These are phyloP conservation scores for Mycena chlorophos DNA, from an alignment of 768 basidiomycete genomes.

Conservation along the genomic window DNA sequence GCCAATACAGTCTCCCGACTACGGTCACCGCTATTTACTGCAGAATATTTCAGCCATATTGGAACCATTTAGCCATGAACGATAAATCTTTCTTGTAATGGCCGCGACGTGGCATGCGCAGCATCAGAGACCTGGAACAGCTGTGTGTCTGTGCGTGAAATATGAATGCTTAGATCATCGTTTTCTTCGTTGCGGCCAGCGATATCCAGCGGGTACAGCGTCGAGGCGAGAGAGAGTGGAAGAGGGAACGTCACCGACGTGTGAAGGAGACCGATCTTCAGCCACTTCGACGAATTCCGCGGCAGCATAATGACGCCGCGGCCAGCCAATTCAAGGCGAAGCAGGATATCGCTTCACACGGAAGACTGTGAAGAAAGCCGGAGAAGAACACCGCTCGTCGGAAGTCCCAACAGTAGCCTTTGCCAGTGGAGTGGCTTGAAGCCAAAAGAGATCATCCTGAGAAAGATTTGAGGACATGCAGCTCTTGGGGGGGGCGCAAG, in stretches of 20 bases:
- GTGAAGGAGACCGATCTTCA: neutral
- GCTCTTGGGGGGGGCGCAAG: neutral
- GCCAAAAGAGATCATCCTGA: conserved; percentile 9
- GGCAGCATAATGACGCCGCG: neutral
- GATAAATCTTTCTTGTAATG: conserved; percentile 8
- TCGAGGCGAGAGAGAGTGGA: neutral
- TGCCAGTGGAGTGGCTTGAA: conserved; percentile 12
- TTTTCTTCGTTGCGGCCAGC: conserved; percentile 20
- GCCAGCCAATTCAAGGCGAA: no score
- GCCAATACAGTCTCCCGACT: conserved; percentile 8
- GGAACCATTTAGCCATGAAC: no score
- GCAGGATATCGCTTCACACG: neutral
- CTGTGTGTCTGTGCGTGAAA: conserved; percentile 11
- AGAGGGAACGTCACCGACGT: neutral
- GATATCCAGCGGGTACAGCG: conserved; percentile 14
- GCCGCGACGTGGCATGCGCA: no score
- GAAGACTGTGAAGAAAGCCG: conserved; percentile 8
- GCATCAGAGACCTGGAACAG: conserved; percentile 8
- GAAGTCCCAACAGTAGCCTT: conserved; percentile 5
- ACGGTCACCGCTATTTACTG: conserved; percentile 11
- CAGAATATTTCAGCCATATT: no score
- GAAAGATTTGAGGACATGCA: neutral
- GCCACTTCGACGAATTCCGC: neutral
- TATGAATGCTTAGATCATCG: conserved; percentile 11
- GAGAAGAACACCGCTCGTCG: conserved; percentile 6